Evolutionary conservation across 805 yeast species (phyloP), one percentile per base, ranked within the genome.

Genomic region (baker's yeast (Saccharomyces cerevisiae)): DNA sequence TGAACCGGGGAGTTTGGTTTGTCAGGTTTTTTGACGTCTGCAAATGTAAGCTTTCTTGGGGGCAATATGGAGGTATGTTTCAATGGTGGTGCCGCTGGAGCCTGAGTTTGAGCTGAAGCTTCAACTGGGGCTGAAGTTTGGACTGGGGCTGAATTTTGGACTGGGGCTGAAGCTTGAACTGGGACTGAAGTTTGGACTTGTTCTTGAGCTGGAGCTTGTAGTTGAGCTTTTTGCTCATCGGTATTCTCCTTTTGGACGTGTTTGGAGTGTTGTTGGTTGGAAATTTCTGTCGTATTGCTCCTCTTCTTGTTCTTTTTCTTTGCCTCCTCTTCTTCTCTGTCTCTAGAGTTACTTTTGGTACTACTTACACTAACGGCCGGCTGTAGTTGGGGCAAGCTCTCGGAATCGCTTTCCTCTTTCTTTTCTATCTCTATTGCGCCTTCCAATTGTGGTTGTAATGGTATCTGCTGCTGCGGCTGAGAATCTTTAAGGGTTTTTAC

Each of bases 1-100:
- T 78, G 75, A 29, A 81, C 71, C 1, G 84, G 83, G 24, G 81
- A 80, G 60, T 81, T 81, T 2, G 85, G 81, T 55, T 70, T 73
- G 1, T 63, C 61, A 0, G 75, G 66, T 50, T 74, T 71, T 26
- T 66, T 61, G 10, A 70, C 68, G 54, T 68, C 73, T 26, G 63
- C 70, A 53, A 70, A 67, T 6, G 73, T 69, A n/a, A 71, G 57
- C 57, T 70, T 69, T 21, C 72, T 56, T 5, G 71, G 67, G 4
- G 72, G 72, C 17, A 67, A 36, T 31, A 47, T 51, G 13, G 56
- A 49, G 10, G 41, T 46, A 11, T 28, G 30, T n/a, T 50, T 32
- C 48, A 11, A 21, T n/a, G 52, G 36, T 3, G 41, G 48, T 21
- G 53, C 48, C 22, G 51, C 47, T 41, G 9, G 24, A 17, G 43